A percentile compares a stretch with the other conserved stretches of the same genome.
Conservation (phyloP, 2,329 filamentous ascomycete species). For the Aspergillus sp. region DNA sequence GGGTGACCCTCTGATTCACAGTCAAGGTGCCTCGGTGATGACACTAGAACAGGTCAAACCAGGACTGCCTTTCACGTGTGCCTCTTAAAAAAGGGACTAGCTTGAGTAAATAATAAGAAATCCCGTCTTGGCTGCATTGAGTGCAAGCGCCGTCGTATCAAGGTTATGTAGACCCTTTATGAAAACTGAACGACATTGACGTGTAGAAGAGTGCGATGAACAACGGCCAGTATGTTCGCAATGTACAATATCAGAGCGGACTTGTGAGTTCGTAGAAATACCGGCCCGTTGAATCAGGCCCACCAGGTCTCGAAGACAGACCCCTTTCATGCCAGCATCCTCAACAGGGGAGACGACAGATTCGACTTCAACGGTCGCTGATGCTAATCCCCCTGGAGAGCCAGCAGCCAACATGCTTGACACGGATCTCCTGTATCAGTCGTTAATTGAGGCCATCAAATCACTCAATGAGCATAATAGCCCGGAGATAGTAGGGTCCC, state of each 20-base stretch:
- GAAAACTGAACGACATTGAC: too few relatives aligned
- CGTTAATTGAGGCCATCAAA: slow-evolving; percentile 15
- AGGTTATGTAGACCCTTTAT: slow-evolving; percentile 25
- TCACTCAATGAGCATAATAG: background rate
- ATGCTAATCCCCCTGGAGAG: background rate
- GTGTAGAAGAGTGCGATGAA: slow-evolving; percentile 32
- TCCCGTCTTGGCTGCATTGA: slow-evolving; percentile 38
- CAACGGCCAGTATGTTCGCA: slow-evolving; percentile 32
- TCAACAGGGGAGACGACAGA: too few relatives aligned
- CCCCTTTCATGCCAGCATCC: background rate
- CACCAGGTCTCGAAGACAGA: background rate
- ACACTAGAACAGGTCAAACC: too few relatives aligned
- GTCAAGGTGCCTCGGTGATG: too few relatives aligned
- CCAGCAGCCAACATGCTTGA: slow-evolving; percentile 28
- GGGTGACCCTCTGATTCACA: too few relatives aligned
- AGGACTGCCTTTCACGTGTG: too few relatives aligned
- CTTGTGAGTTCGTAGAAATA: slow-evolving; percentile 14
- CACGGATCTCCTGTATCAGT: slow-evolving; percentile 31
- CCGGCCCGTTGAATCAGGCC: background rate
- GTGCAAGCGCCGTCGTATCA: slow-evolving; percentile 43
- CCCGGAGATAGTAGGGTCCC: background rate
- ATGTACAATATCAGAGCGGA: slow-evolving; percentile 23
- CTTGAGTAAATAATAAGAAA: slow-evolving; percentile 19
- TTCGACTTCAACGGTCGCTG: too few relatives aligned
- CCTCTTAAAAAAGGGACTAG: too few relatives aligned